Base-by-base conservation (phyloP, 2,329 filamentous ascomycete genomes). In the Sordariomycetes sp. region DNA sequence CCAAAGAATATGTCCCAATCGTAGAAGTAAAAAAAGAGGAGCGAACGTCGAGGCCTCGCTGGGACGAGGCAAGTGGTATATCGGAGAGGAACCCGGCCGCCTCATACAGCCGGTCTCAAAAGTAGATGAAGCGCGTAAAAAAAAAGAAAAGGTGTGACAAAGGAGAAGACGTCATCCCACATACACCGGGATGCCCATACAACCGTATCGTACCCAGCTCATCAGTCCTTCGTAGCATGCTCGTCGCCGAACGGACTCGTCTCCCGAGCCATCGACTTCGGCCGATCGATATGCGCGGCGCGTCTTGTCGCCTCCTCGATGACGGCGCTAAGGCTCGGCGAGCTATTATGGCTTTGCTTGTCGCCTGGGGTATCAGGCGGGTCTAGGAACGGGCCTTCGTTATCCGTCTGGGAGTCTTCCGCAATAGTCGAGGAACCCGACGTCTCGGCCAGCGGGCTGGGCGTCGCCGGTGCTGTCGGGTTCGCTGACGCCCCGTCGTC, bases 241-340 rank as follows among this genome's bases (percentile, higher is more conserved):
- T 81, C 77, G 61, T 84, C 80, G 22, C 78, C 75, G 63, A 83
- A 84, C 1, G 79, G 80, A 62, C 78, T 81, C 59, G 64, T 64
- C 55, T 69, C 65, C 58, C 68, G 67, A 42, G 62, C 63, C 55
- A 68, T 62, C 56, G 66, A 66, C 48, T 64, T 63, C 52, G 64
- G 61, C 48, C 50, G 52, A 28, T 56, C 53, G 20, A 63, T 69
- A 59, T 66, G 70, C 53, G 70, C 72, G 34, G 65, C 72, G 62
- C 67, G 67, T 61, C 65, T 71, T 60, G 72, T 71, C 2, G 78
- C 73, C 60, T 81, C 78, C 63, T 82, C 78, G 24, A 77, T 77
- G 32, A 84, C 76, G 5, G 78, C 76, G 58, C 78, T 78, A 13
- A 85, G 70, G 52, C 72, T 77, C 13, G 71, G 72, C 13, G 70